These are phyloP conservation scores for Cicer bijugum DNA, from an alignment of 306 rosid species.

Conservation along the genomic window DNA sequence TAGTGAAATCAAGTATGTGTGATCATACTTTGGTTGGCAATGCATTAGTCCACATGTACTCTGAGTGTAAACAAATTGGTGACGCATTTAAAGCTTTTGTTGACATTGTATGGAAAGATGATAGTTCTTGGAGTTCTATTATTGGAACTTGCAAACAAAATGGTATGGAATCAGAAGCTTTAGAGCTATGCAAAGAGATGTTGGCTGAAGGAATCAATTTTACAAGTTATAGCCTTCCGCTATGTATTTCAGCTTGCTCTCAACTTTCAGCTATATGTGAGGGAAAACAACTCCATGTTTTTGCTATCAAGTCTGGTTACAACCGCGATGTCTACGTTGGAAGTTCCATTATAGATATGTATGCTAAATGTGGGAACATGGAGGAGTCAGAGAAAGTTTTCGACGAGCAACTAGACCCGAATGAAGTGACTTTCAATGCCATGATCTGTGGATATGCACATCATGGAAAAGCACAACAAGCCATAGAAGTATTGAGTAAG, in stretches of 20 bases:
- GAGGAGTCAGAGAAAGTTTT: conserved; percentile 53
- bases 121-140: conserved; percentile 59
- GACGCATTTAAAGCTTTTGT: conserved; percentile 51
- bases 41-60: conserved; percentile 61
- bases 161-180: conserved; percentile 53
- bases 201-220: conserved; percentile 51
- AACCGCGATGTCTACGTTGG: conserved; percentile 54
- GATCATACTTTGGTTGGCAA: conserved; percentile 53
- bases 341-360: conserved; percentile 60
- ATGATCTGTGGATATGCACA: conserved; percentile 58
- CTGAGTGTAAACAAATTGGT: conserved; percentile 49
- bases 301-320: conserved; percentile 53
- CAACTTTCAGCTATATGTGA: conserved; percentile 47
- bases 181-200: conserved; percentile 57
- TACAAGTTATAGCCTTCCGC: conserved; percentile 62
- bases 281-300: conserved; percentile 53
- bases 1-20: conserved; percentile 48
- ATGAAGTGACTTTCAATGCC: conserved; percentile 59
- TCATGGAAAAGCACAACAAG: conserved; percentile 57
- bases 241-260: conserved; percentile 55
- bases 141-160: conserved; percentile 57
- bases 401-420: conserved; percentile 45
- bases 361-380: conserved; percentile 58
- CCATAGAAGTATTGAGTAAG: conserved; percentile 47
- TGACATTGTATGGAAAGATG: conserved; percentile 54